Base-by-base conservation (phyloP, 768 basidiomycete genomes). In the Lentinula sp. region DNA sequence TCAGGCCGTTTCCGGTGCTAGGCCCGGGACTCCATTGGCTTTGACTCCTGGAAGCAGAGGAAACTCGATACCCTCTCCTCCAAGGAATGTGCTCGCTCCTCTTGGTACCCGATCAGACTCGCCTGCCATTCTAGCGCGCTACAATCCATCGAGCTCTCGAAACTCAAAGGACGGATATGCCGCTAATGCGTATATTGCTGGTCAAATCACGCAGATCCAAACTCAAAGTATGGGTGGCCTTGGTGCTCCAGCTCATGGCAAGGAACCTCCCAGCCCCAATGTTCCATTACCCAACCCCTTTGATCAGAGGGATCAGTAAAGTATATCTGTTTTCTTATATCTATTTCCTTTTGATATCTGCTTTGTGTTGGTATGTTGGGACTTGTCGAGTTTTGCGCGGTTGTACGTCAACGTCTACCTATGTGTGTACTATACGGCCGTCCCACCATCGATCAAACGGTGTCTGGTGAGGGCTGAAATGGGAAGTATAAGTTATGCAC, bases 1-100 rank as follows among this genome's bases (percentile, higher is more conserved):
- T 15, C 50, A 51, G 50, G 31, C 35, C n/a, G 15, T 23, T 13
- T 56, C 21, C 40, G 39, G 23, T 15, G 55, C 55, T 21, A 40
- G 55, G 16, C 55, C 55, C 28, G 55, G 55, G 11, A 56, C 55
- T 7, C 55, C 55, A 10, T 56, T 37, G 23, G 8, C 55, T 11
- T 56, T 56, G 55, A 56, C 55, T 43, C 55, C 55, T 5, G 55
- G 55, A 56, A 40, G 39, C n/a, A 42, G 40, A 23, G 15, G 39
- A 16, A 28, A 28, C n/a, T 35, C 53, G 10, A 23, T 15, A 9
- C 55, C 55, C 11, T 23, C 55, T 40, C 39, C 40, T n/a, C 55
- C 39, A 15, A 43, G 55, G 10, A 21, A 23, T 43, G 39, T 28
- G 4, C 43, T 28, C 15, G 16, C 39, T 21, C 21, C 55, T 6